Percentiles rank a stretch among this genome's conserved stretches.
Conservation (phyloP, 2,329 filamentous ascomycete species). For the Penicillium sp. region DNA sequence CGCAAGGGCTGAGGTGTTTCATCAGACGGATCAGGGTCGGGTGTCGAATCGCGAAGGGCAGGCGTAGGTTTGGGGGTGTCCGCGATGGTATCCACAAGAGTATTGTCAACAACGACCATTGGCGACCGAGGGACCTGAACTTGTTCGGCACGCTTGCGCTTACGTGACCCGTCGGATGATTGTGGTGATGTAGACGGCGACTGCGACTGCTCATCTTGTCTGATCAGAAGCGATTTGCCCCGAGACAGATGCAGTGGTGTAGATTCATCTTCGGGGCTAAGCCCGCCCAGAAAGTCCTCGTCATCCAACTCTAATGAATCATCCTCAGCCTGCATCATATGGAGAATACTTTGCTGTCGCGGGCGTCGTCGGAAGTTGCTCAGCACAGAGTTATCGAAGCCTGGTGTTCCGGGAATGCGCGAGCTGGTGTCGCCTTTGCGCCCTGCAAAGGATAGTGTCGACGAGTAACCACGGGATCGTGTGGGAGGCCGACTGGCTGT, state of each 20-base stretch:
- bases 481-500: conserved; percentile 40
- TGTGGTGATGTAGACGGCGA: conserved; percentile 30
- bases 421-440: conserved; percentile 39
- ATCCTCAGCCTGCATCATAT: conserved; percentile 47
- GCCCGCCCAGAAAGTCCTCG: conserved; percentile 46
- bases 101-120: conserved; percentile 19
- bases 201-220: conserved; percentile 18
- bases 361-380: conserved; percentile 48
- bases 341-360: conserved; percentile 48
- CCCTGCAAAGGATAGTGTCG: conserved; percentile 40
- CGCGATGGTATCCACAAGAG: conserved; percentile 23
- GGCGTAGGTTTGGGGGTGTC: conserved; percentile 23
- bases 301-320: conserved; percentile 40
- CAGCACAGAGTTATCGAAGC: conserved; percentile 45
- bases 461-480: conserved; percentile 42
- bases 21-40: conserved; percentile 2
- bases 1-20: conserved; percentile 11
- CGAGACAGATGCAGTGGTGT: conserved; percentile 44
- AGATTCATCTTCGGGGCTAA: conserved; percentile 49
- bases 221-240: conserved; percentile 32
- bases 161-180: conserved; percentile 35
- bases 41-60: conserved; percentile 5
- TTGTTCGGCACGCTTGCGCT: conserved; percentile 38
- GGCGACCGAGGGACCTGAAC: conserved; percentile 32
- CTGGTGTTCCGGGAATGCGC: conserved; percentile 43